Evolutionary conservation across 2,329 filamentous ascomycete species (phyloP), one percentile per base, ranked within the genome.

Genomic region (Fusarium hostae): DNA sequence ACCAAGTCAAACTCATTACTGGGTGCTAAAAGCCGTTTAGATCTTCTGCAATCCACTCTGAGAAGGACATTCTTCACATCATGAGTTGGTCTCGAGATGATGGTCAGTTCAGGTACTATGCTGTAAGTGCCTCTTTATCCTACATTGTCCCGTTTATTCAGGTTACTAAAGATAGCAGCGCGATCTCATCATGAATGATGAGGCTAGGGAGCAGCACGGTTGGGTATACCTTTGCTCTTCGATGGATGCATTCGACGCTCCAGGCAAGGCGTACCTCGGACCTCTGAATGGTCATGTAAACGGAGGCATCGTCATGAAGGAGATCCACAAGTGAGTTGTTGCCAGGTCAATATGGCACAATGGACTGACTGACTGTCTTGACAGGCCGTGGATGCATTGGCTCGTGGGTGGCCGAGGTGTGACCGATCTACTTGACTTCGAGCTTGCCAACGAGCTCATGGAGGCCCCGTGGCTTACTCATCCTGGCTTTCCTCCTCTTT

Each of bases 151-250:
- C 26, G 26, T 26, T 26, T 26, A 6, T 26, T 26, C 26, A 26
- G 26, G 26, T 26, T 26, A 26, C 26, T 26, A 2, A 26, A 26
- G 26, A 26, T 26, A 26, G 2, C 26, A 26, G 52, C 52, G 52
- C 13, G 52, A 55, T 18, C 52, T 55, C 13, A 55, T 55, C 8
- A 55, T 55, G 52, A 34, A 43, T 4, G 16, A 55, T 12, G 39
- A 34, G 2, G 52, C 30, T 2, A 3, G 9, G 16, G 39, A 26
- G 0, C 52, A 55, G 15, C 52, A 55, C 6, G 52, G 52, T n/a
- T 55, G 52, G 52, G 28, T 55, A 12, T 55, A 55, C n/a, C 52
- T 55, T 5, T 55, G 52, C n/a, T 55, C 52, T n/a, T 55, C 52
- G 11, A 55, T 55, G 52, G 52, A 55, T 32, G 52, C 52, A 15